Percentiles rank a stretch among this genome's conserved stretches.
Evolutionary conservation across 495 filamentous ascomycete species (phyloP).

Genomic region (Penicillium egyptiacum): DNA sequence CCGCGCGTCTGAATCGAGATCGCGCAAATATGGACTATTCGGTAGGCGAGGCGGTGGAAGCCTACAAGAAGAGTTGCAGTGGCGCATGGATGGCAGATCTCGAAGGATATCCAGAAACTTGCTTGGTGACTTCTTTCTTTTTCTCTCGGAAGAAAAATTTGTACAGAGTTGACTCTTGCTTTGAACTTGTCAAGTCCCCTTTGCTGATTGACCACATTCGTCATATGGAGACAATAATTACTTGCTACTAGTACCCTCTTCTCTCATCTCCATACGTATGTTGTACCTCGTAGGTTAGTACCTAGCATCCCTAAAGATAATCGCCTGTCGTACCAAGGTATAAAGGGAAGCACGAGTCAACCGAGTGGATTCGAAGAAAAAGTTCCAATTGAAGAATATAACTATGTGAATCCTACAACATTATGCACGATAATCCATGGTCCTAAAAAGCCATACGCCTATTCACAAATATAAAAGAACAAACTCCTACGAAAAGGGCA

Average conservation of each 20-base stretch:
- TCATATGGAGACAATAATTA: not conserved
- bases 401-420: not conserved
- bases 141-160: not conserved
- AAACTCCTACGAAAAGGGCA: not conserved
- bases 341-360: not conserved
- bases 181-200: not conserved
- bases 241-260: not conserved
- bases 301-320: not conserved
- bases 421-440: not conserved
- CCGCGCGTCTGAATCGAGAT: conserved; percentile 58
- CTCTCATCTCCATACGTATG: not conserved
- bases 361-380: not conserved
- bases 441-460: not conserved
- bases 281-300: not conserved
- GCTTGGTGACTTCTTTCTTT: conserved; percentile 15
- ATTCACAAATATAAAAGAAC: not conserved
- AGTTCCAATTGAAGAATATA: not conserved
- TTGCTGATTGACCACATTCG: not conserved
- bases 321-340: not conserved
- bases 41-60: conserved; percentile 68
- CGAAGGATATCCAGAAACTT: conserved; percentile 29
- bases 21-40: conserved; percentile 54
- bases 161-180: not conserved
- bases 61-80: conserved; percentile 66
- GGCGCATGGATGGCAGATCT: conserved; percentile 58